These are phyloP conservation scores for Symbiodinium natans DNA, from an alignment of 73 alveolate genomes.

Conservation along the genomic window DNA sequence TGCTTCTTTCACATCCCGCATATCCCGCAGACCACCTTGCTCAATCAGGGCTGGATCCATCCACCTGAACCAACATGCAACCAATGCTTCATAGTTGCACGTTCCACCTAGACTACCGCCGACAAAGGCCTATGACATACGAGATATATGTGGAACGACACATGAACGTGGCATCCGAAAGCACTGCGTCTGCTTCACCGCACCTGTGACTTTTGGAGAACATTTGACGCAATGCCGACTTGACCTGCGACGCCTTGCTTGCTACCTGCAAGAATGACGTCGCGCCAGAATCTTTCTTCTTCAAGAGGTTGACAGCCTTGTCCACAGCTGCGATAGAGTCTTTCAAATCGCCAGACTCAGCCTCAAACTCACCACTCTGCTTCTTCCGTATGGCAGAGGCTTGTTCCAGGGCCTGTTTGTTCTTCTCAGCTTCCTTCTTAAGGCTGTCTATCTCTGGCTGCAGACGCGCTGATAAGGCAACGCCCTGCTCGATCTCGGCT, in stretches of 20 bases:
- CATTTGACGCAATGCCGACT: background rate
- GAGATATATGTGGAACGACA: no score
- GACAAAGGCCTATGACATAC: no score
- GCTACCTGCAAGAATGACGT: slow-evolving; percentile 26
- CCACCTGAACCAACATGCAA: background rate
- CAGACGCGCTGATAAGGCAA: slow-evolving; percentile 10
- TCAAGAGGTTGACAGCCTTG: background rate
- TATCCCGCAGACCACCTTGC: background rate
- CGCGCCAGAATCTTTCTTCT: background rate
- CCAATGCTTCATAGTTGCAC: no score
- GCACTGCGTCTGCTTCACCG: background rate
- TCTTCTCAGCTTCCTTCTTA: background rate
- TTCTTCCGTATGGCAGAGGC: slow-evolving; percentile 40
- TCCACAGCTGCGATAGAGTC: slow-evolving; percentile 30
- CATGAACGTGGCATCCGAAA: no score
- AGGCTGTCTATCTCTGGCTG: slow-evolving; percentile 6
- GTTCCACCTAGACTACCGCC: no score
- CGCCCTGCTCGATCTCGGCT: slow-evolving; percentile 48
- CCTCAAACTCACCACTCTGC: slow-evolving; percentile 31
- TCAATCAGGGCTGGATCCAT: background rate
- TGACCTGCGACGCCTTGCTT: slow-evolving; percentile 1
- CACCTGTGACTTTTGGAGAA: background rate
- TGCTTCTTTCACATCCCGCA: background rate
- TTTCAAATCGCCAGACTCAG: slow-evolving; percentile 1
- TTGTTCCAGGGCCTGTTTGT: slow-evolving; percentile 22